These are phyloP conservation scores for Cladosporium sp. DNA, from an alignment of 2,329 filamentous ascomycete genomes.

Conservation along the genomic window DNA sequence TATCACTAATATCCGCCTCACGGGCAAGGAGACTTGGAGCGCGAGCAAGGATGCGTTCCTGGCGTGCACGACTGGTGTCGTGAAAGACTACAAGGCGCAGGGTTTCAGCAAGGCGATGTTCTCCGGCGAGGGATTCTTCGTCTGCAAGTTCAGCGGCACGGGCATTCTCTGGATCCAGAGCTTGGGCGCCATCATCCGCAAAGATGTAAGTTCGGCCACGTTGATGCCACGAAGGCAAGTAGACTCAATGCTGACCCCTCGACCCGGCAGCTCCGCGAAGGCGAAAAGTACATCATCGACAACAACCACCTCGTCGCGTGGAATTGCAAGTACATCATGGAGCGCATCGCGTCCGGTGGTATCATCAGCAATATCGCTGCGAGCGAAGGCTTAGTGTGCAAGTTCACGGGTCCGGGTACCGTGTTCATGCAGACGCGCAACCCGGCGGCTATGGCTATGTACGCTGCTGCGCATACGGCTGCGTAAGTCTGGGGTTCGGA, in stretches of 20 bases:
- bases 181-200: constrained; percentile 90
- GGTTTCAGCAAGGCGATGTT: constrained; percentile 86
- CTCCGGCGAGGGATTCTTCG: constrained; percentile 83
- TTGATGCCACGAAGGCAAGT: too few species aligned
- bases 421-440: constrained; percentile 93
- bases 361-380: constrained; percentile 81
- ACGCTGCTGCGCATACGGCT: background rate
- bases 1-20: constrained; percentile 70
- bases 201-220: constrained; percentile 61
- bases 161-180: constrained; percentile 86
- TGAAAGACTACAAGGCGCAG: constrained; percentile 79
- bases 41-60: constrained; percentile 84
- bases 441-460: constrained; percentile 40
- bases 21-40: constrained; percentile 69
- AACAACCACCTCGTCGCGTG: constrained; percentile 75
- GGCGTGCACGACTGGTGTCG: constrained; percentile 75
- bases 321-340: constrained; percentile 91
- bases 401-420: constrained; percentile 83
- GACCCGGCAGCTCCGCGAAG: constrained; percentile 43
- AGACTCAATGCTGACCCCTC: background rate
- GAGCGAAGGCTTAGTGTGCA: constrained; percentile 86
- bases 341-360: constrained; percentile 83
- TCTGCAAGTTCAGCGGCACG: constrained; percentile 75
- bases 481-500: background rate
- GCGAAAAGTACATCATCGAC: constrained; percentile 81